These are phyloP conservation scores for Sanghuangporus baumii DNA, from an alignment of 1,284 basidiomycete species.

Conservation along the genomic window DNA sequence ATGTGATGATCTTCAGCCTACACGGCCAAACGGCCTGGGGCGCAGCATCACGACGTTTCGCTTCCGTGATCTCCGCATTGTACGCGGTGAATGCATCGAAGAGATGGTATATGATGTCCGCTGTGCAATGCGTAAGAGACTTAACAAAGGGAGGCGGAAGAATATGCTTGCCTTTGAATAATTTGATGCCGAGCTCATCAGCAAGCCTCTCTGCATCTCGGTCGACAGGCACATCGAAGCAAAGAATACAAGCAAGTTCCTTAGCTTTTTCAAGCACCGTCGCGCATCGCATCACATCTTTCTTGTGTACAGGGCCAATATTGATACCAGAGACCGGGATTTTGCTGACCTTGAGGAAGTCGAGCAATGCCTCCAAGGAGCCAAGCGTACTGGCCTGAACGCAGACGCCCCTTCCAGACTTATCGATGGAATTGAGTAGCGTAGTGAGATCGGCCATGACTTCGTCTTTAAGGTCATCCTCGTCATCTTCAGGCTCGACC, in stretches of 20 bases:
- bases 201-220: conserved; percentile 90
- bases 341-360: conserved; percentile 94
- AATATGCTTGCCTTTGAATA: conserved; percentile 76
- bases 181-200: conserved; percentile 87
- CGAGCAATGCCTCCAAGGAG: conserved; percentile 93
- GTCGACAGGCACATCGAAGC: conserved; percentile 94
- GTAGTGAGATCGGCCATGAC: conserved; percentile 96
- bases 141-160: conserved; percentile 2
- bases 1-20: conserved; percentile 86
- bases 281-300: conserved; percentile 88
- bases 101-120: conserved; percentile 98
- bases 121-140: conserved; percentile 33
- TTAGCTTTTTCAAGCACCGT: conserved; percentile 97
- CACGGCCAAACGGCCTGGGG: conserved; percentile 98
- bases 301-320: conserved; percentile 97
- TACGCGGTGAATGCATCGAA: conserved; percentile 99
- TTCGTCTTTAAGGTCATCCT: conserved; percentile 91
- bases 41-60: conserved; percentile 89
- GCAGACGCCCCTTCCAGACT: conserved; percentile 92
- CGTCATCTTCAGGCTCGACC: conserved; percentile 90
- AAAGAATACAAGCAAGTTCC: conserved; percentile 92
- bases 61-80: conserved; percentile 88
- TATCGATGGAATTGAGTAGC: conserved; percentile 89
- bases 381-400: conserved; percentile 98
- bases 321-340: conserved; percentile 98